Base-by-base conservation (phyloP, 768 basidiomycete genomes). In the Termitomyces sp. region DNA sequence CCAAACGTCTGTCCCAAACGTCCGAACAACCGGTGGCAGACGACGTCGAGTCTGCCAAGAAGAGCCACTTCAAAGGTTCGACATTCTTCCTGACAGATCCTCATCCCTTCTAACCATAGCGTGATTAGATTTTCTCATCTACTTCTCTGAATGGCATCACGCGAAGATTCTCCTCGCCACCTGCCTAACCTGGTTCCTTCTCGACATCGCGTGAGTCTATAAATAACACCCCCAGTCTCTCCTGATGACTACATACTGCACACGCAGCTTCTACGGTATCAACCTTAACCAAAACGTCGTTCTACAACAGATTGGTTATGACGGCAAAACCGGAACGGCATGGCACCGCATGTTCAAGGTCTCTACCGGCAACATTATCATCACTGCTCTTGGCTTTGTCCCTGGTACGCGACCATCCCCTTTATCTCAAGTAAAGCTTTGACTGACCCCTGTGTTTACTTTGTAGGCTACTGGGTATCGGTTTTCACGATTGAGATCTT, bases 131-230 rank as follows among this genome's bases (percentile, higher is more conserved):
- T 89, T 88, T 65, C 13, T 82, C 44, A 52, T 53, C 0, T 91
- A 92, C 69, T 87, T 91, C 65, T 81, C 80, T 5, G 79, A 89
- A 64, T 89, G 86, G 87, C 72, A 80, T 6, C 86, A 91, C 52
- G 71, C 76, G 3, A 87, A 85, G 62, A 66, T 84, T 20, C 72
- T 92, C 12, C 72, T 91, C 42, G 89, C 84, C 11, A 91, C 89
- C 0, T 80, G 78, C 53, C 29, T 66, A 40, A 85, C 81, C 58
- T 91, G 90, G 90, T 89, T 91, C 73, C 64, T 91, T 22, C 76
- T 90, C 32, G 89, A 90, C 60, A 77, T 90, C 31, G 84, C 88
- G 80, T 86, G 61, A 54, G 73, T 50, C 11, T n/a, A n/a, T n/a
- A n/a, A n/a, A n/a, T n/a, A 32, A 15, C 20, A 15, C 50, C 10